Base-by-base conservation (phyloP, 108 stramenopile species). In the Poteriospumella lacustris region DNA sequence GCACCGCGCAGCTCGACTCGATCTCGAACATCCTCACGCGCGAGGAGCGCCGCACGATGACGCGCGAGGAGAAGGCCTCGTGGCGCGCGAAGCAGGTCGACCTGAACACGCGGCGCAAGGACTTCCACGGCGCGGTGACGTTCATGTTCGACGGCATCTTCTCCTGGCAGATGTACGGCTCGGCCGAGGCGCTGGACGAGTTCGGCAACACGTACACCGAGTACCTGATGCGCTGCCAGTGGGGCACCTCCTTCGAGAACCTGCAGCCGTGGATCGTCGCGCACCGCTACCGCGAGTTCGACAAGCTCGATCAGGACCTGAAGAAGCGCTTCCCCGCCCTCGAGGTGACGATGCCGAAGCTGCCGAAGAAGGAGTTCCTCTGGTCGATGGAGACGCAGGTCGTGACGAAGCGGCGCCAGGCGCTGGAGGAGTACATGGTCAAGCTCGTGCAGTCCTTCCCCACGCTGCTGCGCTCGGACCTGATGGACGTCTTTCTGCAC, bases 211-310 rank as follows among this genome's bases (percentile, higher is more conserved):
- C 1, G 36, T 78, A 78, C 44, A 78, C 77, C 39, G 77, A 78
- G 64, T 78, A 78, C 44, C 3, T 78, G 19, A 1, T 78, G 64
- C 41, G 77, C 0, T 78, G 77, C 67, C 77, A 68, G 39, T 78
- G 77, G 77, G 77, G 77, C 19, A 0, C 2, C 2, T 15, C 64
- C 0, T 1, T 68, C 29, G 77, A 68, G 1, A 40, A 59, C 29
- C 2, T 68, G 77, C n/a, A 68, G 67, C 77, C 77, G 2, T 78
- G 77, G 77, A 42, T 78, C 19, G 77, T 78, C 33, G 77, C 67
- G 24, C 67, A 59, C 3, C 77, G 77, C 3, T 78, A 59, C 34
- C 38, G 40, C 19, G 77, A 78, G 33, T 78, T 78, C 42, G 77
- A 38, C 28, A 38, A 29, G 26, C 3, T 78, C 38, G 68, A 73